Evolutionary conservation across 257 asterid genomes (phyloP), one percentile per base, ranked within the genome.

Genomic region (Coffea canephora): DNA sequence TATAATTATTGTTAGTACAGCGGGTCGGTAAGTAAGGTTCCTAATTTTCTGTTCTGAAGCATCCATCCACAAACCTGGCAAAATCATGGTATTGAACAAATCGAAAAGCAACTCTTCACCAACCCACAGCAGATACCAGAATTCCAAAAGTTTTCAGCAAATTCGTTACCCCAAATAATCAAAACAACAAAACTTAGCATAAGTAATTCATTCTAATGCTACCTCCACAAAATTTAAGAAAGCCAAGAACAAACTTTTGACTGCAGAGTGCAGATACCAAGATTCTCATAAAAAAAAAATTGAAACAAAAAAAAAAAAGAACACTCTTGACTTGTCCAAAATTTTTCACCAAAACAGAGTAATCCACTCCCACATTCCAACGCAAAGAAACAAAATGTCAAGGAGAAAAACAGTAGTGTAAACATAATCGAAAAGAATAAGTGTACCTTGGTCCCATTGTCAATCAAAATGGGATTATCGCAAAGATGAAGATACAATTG

Each of bases 401-500:
- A 39, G 43, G 43, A 39, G 43, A 39, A 39, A 39, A 39, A 39
- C 2, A 39, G 43, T 39, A 39, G 43, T 39, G 55, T 6, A 48
- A 71, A 31, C 0, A 0, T 5, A n/a, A 41, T 5, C 64, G 11
- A 46, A 12, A 71, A 54, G 65, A 39, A 23, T 18, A 41, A 46
- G 62, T 55, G 27, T 79, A 90, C 97, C 98, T 91, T 89, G 80
- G 83, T 78, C 27, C 91, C 91, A 19, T 49, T 82, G 71, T 95
- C 98, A 72, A 95, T 87, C 66, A 89, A 75, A 70, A 90, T 39
- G 0, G 95, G 97, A 74, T 87, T 70, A 77, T 88, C 89, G 57
- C 89, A 94, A 1, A 94, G 88, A 76, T 87, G 76, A 6, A 91
- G 79, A 80, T 83, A 94, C 21, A 94, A 88, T 19, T 91, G 89